A percentile compares a stretch with the other conserved stretches of the same genome.
Conservation (phyloP, 2,329 filamentous ascomycete species). For the Pseudogymnoascus sp. region DNA sequence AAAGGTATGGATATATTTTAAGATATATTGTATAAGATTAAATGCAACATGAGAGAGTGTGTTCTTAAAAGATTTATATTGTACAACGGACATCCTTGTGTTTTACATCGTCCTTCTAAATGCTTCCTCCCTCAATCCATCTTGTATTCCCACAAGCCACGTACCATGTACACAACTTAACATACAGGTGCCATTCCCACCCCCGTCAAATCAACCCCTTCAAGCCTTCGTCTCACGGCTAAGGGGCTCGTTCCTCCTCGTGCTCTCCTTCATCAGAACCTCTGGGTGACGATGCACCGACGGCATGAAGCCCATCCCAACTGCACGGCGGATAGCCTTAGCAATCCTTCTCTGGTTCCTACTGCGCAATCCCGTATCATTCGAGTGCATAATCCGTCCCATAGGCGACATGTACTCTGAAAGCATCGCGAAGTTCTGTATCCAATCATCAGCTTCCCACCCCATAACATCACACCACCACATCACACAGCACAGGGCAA, state of each 20-base stretch:
- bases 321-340: slow-evolving; percentile 80
- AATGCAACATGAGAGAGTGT: neutral
- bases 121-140: neutral
- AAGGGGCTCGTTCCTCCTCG: slow-evolving; percentile 10
- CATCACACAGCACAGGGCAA: neutral
- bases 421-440: slow-evolving; percentile 84
- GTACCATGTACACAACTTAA: slow-evolving; percentile 4
- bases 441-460: slow-evolving; percentile 6
- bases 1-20: neutral
- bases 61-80: neutral
- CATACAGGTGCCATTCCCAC: neutral
- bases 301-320: slow-evolving; percentile 87
- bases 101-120: slow-evolving; percentile 1
- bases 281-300: slow-evolving; percentile 86
- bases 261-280: slow-evolving; percentile 41
- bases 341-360: slow-evolving; percentile 90
- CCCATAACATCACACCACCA: neutral
- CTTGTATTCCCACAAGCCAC: neutral
- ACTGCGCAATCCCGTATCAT: slow-evolving; percentile 68
- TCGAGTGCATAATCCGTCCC: slow-evolving; percentile 75
- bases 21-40: neutral
- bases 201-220: neutral
- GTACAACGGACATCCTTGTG: neutral
- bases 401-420: slow-evolving; percentile 79
- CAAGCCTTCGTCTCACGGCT: slow-evolving; percentile 6